Evolutionary conservation across 1,284 basidiomycete species (phyloP).

Genomic region (Malassezia psittaci): DNA sequence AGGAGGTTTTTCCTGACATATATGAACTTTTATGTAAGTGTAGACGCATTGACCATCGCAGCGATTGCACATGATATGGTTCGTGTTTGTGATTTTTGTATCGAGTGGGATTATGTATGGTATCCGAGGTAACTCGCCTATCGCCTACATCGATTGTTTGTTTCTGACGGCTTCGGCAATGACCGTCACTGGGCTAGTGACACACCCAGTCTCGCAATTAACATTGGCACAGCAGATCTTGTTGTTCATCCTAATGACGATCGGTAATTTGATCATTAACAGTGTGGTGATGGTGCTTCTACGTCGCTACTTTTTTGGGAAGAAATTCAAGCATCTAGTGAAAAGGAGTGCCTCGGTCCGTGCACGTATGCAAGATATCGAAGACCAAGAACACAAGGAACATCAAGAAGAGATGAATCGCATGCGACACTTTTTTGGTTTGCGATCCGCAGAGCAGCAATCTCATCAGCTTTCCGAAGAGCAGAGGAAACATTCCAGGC

Average conservation of each 20-base stretch:
- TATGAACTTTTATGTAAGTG: slow-evolving; percentile 27
- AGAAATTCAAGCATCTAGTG: slow-evolving; percentile 33
- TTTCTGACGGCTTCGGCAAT: slow-evolving; percentile 67
- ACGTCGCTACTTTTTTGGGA: slow-evolving; percentile 40
- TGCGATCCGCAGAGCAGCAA: not conserved
- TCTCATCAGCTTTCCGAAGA: not conserved
- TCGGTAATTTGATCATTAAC: slow-evolving; percentile 44
- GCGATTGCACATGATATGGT: slow-evolving; percentile 55
- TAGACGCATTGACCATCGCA: slow-evolving; percentile 1
- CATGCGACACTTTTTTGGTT: slow-evolving; percentile 29
- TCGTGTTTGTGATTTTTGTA: slow-evolving; percentile 64
- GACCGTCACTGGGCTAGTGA: slow-evolving; percentile 66
- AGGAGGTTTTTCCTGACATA: slow-evolving; percentile 1
- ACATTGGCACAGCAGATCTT: slow-evolving; percentile 68
- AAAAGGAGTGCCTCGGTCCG: slow-evolving; percentile 28
- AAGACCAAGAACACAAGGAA: slow-evolving; percentile 28
- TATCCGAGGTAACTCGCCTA: slow-evolving; percentile 36
- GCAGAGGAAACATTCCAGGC: slow-evolving; percentile 16
- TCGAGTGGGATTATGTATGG: slow-evolving; percentile 59
- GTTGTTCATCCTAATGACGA: slow-evolving; percentile 50
- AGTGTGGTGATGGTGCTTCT: slow-evolving; percentile 45
- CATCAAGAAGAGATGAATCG: slow-evolving; percentile 22
- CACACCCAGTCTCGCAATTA: slow-evolving; percentile 62
- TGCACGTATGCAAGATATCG: slow-evolving; percentile 42
- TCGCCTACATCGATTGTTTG: slow-evolving; percentile 62